Base-by-base conservation (phyloP, 2,329 filamentous ascomycete species). In the Aureobasidium namibiae region DNA sequence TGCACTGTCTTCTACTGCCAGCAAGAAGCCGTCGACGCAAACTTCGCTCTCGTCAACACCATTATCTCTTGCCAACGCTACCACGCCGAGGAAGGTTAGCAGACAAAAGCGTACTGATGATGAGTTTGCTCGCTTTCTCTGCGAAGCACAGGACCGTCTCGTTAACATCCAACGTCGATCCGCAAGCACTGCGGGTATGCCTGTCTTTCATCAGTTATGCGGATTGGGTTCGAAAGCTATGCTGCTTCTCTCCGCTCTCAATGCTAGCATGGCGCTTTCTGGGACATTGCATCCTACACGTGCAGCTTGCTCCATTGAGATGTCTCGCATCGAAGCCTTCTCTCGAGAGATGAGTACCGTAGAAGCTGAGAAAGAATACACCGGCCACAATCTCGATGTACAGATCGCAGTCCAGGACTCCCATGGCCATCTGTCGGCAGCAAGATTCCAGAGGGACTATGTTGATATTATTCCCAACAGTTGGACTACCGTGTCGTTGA, bases 401-500 rank as follows among this genome's bases (percentile, higher is more conserved):
- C 41, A 39, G 10, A 13, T 21, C 2, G n/a, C 24, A 5, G 11
- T 7, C 11, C 36, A 41, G 2, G 36, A n/a, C 1, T 18, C 26
- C 10, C 33, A n/a, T 8, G 14, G 34, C 13, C 29, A 50, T 26
- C 38, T 60, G 7, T 54, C 75, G 3, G 67, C 73, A 1, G 63
- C 72, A 2, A 67, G 79, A 26, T 95, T 96, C 67, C 88, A 92
- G 69, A 80, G 81, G 63, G 83, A 92, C 46, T 96, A 91, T 66
- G 80, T 96, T 53, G 89, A 96, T 67, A 87, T 92, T 52, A 84
- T 99, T 6, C 95, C 94, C 0, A 75, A 78, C 39, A 78, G 81
- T 7, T 99, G 94, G 94, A 90, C 85, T 48, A 88, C 92, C 1
- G 77, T 99, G 10, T 97, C 92, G 0, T 76, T 99, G 45, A 88